Percentiles rank a stretch among this genome's conserved stretches.
phyloP scores from a whole-genome alignment of 2,329 filamentous ascomycete species.

The Zasmidium angulare region DNA sequence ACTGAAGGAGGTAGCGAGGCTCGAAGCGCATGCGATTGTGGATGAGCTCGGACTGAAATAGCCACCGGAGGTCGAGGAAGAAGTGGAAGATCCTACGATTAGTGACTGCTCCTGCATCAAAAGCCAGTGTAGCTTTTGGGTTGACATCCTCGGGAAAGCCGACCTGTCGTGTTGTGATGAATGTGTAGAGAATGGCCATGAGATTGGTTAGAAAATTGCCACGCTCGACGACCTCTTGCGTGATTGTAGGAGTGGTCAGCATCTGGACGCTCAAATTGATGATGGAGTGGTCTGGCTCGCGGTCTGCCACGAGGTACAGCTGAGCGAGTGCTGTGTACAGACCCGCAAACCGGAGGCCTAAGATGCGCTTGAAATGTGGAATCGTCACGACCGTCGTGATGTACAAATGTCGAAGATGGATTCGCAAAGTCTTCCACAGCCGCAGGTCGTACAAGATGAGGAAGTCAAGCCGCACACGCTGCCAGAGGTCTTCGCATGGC shows the following conservation, averaged over 20 bases:
- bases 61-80: constrained; percentile 88
- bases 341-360: constrained; percentile 90
- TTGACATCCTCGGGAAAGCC: constrained; percentile 89
- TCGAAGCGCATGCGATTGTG: constrained; percentile 81
- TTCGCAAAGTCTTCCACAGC: constrained; percentile 94
- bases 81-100: constrained; percentile 97
- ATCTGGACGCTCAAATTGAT: constrained; percentile 97
- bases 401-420: constrained; percentile 87
- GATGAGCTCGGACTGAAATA: constrained; percentile 84
- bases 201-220: constrained; percentile 95
- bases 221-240: constrained; percentile 88
- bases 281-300: constrained; percentile 96
- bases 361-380: constrained; percentile 90
- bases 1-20: constrained; percentile 86
- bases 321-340: constrained; percentile 93
- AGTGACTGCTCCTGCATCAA: constrained; percentile 91
- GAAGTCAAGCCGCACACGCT: constrained; percentile 88
- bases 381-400: constrained; percentile 96
- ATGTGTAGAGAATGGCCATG: constrained; percentile 95
- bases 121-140: constrained; percentile 80
- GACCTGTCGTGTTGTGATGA: constrained; percentile 92
- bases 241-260: constrained; percentile 94
- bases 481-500: constrained; percentile 80
- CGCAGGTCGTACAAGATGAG: constrained; percentile 91
- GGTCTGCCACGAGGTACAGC: constrained; percentile 90